Evolutionary conservation across 371 early-diverging fungal species (phyloP), one percentile per base, ranked within the genome.

Genomic region (Circinella umbellata): DNA sequence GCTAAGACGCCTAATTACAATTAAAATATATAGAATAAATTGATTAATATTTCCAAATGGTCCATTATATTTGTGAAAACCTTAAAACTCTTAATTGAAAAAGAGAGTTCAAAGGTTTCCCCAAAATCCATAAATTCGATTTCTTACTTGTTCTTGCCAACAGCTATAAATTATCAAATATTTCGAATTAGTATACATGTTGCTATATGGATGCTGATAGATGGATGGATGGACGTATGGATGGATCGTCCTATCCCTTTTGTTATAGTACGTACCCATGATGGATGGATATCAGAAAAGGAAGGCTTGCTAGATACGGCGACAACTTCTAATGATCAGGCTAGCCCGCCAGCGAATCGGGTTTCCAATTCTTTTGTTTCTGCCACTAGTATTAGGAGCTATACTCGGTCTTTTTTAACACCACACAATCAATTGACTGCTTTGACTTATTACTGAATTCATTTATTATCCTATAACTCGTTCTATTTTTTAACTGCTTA

Each of bases 81-180:
- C 27, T 27, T 27, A 27, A 27, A 27, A 27, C 27, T 27, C 27
- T 27, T 27, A 27, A 27, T 27, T 27, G 27, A 27, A 27, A 27
- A 27, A 27, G 27, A 27, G 27, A 27, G 27, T 27, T 27, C 27
- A 27, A 42, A 42, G 42, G 42, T 42, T 51, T 51, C 17, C 35
- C n/a, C 61, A 18, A 46, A 35, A 9, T 34, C 27, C n/a, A 51
- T 51, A 8, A 5, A 51, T 51, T 51, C 18, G n/a, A 54, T 70
- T 63, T 82, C 91, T 80, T 86, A 93, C 95, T 95, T 96, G 88
- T 96, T 96, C 90, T 96, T 96, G 84, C 97, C 97, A 81, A 95
- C 93, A 84, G 97, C 96, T 84, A 72, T 64, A 60, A n/a, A 63
- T 39, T 51, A 63, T 39, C 14, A 68, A 39, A 64, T 15, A 34